Percentiles rank a stretch among this genome's conserved stretches.
Evolutionary conservation across 73 alveolate species (phyloP).

Genomic region (Durusdinium trenchii): DNA sequence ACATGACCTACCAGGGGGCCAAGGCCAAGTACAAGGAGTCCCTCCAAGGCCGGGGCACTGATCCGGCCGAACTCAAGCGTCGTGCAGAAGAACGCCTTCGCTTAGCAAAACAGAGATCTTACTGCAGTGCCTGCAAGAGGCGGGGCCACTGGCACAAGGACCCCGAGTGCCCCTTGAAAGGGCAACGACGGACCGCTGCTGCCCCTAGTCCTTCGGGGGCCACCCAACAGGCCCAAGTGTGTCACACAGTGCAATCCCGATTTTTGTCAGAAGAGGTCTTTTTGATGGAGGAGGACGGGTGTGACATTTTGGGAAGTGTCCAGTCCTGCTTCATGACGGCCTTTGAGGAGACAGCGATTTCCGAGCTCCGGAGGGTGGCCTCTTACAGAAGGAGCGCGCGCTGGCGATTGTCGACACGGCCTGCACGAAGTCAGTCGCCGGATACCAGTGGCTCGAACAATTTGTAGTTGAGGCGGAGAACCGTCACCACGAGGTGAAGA

Average conservation of each 20-base stretch:
- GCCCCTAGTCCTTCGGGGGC: not conserved
- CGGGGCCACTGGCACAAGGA: slow-evolving; percentile 47
- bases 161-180: slow-evolving; percentile 18
- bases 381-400: not conserved
- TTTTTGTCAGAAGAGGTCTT: too few species aligned
- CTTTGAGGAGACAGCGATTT: not conserved
- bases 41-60: not conserved
- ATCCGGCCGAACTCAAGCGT: not conserved
- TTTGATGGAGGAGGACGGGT: too few species aligned
- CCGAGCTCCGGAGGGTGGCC: not conserved
- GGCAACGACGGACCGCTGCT: not conserved
- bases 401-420: too few species aligned
- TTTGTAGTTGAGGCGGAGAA: not conserved
- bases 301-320: too few species aligned
- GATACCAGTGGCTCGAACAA: not conserved
- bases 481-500: not conserved
- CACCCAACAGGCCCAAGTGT: too few species aligned
- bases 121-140: not conserved
- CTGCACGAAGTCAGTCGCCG: too few species aligned
- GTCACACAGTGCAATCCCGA: too few species aligned
- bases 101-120: not conserved
- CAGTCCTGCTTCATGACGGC: slow-evolving; percentile 1
- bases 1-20: not conserved
- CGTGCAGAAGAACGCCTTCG: slow-evolving; percentile 8
- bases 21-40: not conserved